These are phyloP conservation scores for Aspergillus olivimuriae DNA, from an alignment of 495 filamentous ascomycete genomes.

Conservation along the genomic window DNA sequence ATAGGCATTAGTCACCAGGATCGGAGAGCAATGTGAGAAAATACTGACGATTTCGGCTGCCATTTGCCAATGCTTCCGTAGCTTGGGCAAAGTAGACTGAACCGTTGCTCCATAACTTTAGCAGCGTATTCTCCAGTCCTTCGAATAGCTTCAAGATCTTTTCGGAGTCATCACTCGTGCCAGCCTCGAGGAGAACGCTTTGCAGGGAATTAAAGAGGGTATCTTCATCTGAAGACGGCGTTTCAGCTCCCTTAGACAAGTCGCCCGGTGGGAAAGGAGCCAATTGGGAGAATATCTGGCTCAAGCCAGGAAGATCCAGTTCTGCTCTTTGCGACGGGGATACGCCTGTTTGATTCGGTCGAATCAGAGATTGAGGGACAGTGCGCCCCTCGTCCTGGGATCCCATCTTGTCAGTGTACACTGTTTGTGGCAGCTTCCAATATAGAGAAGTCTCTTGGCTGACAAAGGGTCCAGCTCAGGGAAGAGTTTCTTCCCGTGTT, in stretches of 20 bases:
- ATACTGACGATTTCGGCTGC: slow-evolving; percentile 59
- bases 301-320: neutral
- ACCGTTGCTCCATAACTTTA: slow-evolving; percentile 30
- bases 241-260: neutral
- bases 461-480: too few relatives aligned
- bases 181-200: neutral
- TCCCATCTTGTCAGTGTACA: neutral
- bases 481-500: too few relatives aligned
- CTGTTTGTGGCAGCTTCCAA: neutral
- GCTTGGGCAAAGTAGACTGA: slow-evolving; percentile 42
- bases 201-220: slow-evolving; percentile 8
- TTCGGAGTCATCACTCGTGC: slow-evolving; percentile 10
- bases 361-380: neutral
- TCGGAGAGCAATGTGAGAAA: slow-evolving; percentile 1
- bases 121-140: slow-evolving; percentile 20
- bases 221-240: neutral
- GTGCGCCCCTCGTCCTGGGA: neutral
- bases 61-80: slow-evolving; percentile 57
- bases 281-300: neutral
- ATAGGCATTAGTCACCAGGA: slow-evolving; percentile 9
- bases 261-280: neutral
- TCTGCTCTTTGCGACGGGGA: too few relatives aligned
- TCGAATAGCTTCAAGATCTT: slow-evolving; percentile 22
- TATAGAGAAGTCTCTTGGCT: too few relatives aligned
- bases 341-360: too few relatives aligned